Percentiles rank a stretch among this genome's conserved stretches.
phyloP scores from a whole-genome alignment of 495 filamentous ascomycete genomes.

The Xylaria palmicola region DNA sequence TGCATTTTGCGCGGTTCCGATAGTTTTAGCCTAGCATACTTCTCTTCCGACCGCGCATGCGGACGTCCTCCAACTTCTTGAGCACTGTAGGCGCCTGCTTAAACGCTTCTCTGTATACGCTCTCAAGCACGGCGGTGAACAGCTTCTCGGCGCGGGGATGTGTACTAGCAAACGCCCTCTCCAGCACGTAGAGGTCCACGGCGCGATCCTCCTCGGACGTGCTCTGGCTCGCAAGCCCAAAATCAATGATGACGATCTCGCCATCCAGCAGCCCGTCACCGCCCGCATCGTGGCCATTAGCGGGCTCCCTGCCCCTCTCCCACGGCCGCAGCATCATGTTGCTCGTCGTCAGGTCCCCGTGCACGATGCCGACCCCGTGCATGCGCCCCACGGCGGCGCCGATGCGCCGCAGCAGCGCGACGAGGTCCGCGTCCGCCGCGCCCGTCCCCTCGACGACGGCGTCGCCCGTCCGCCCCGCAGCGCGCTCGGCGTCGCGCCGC shows the following conservation, averaged over 20 bases:
- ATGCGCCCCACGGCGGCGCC: slow-evolving; percentile 73
- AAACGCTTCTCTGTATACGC: slow-evolving; percentile 44
- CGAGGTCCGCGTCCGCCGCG: slow-evolving; percentile 37
- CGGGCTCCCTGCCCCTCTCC: slow-evolving; percentile 18
- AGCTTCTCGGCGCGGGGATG: slow-evolving; percentile 82
- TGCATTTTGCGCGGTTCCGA: background rate
- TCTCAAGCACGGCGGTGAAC: slow-evolving; percentile 63
- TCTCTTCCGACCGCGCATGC: slow-evolving; percentile 93
- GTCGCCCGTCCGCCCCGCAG: slow-evolving; percentile 35
- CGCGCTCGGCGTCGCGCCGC: slow-evolving; percentile 35
- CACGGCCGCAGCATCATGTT: slow-evolving; percentile 80
- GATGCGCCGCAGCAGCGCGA: slow-evolving; percentile 66
- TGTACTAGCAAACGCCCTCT: slow-evolving; percentile 93
- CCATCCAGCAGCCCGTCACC: slow-evolving; percentile 50
- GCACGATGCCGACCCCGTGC: slow-evolving; percentile 79
- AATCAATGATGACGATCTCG: slow-evolving; percentile 90
- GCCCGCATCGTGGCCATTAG: slow-evolving; percentile 19
- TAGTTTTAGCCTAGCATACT: slow-evolving; percentile 81
- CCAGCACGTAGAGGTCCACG: slow-evolving; percentile 95
- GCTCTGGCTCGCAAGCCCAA: slow-evolving; percentile 83
- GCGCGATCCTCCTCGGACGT: slow-evolving; percentile 89
- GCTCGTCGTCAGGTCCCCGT: slow-evolving; percentile 96
- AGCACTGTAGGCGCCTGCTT: slow-evolving; percentile 52
- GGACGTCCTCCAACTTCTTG: slow-evolving; percentile 85
- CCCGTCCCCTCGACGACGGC: slow-evolving; percentile 39